Evolutionary conservation across 2,329 filamentous ascomycete genomes (phyloP), one percentile per base, ranked within the genome.

Genomic region (Ambrosiella cleistominuta): DNA sequence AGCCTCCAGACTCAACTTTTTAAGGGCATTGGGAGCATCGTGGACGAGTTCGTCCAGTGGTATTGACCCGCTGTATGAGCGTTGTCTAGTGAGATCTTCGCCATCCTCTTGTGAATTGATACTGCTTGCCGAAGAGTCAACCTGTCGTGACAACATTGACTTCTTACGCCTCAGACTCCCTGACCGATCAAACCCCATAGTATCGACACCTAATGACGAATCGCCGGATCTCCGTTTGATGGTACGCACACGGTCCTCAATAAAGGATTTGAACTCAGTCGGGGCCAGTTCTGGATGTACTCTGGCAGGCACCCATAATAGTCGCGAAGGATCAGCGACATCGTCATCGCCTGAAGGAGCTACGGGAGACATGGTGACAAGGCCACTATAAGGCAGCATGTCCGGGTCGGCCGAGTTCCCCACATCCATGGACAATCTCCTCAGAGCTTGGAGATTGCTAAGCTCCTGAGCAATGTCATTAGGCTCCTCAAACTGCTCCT

Each of bases 281-380:
- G 93, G 93, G 2, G 93, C 93, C 54, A 98, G 75, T 70, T 98
- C 93, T 0, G 93, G 93, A 65, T 98, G 93, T 36, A 98, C 78
- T 60, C 89, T 82, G 27, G 93, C 93, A 4, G 93, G 93, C 5
- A 98, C 93, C 93, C 93, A 98, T 63, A 97, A 86, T 60, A 97
- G 72, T 62, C 89, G 80, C 1, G 90, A 89, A 7, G 88, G 82
- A 67, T 97, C 91, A 64, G 89, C 85, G 67, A 95, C 89, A 65
- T 94, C 85, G 62, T 88, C 85, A 61, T 81, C 79, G 38, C 82
- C 80, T 2, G 76, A 81, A 1, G 87, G 86, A 15, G 86, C 84
- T 62, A 84, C 78, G 15, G 84, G 77, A 2, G 86, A 83, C 71
- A 88, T 83, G 47, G 84, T 80, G 66, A 86, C 79, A 44, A 82